phyloP scores from a whole-genome alignment of 2,329 filamentous ascomycete genomes.

The Talaromyces albobiverticillius region DNA sequence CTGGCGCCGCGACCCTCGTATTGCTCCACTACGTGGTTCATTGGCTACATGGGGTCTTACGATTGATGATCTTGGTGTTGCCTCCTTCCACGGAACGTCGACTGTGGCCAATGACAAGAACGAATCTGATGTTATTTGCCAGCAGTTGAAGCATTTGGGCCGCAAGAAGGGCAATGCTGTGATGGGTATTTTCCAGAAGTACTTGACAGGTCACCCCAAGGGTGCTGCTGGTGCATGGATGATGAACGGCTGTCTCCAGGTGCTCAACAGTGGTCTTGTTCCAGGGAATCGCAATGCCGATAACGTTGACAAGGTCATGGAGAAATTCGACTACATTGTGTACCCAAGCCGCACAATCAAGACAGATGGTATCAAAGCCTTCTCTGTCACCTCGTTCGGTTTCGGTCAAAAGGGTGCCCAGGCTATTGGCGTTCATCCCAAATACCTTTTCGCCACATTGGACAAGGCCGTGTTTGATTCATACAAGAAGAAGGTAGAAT shows the following conservation, averaged over 20 bases:
- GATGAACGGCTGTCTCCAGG: slow-evolving; percentile 97
- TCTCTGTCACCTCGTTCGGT: slow-evolving; percentile 97
- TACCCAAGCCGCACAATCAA: slow-evolving; percentile 94
- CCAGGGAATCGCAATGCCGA: slow-evolving; percentile 97
- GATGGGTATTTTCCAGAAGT: slow-evolving; percentile 98
- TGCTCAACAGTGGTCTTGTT: slow-evolving; percentile 88
- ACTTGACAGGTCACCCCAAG: slow-evolving; percentile 97
- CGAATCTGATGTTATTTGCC: slow-evolving; percentile 94
- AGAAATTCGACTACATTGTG: slow-evolving; percentile 96
- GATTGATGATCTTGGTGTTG: slow-evolving; percentile 90
- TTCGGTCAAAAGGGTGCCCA: slow-evolving; percentile 99
- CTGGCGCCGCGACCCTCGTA: slow-evolving; percentile 93
- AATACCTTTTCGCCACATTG: slow-evolving; percentile 92
- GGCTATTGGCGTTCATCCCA: slow-evolving; percentile 93
- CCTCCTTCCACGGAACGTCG: slow-evolving; percentile 98
- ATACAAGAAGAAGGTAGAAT: slow-evolving; percentile 85
- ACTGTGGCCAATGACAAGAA: slow-evolving; percentile 99
- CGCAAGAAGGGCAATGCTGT: slow-evolving; percentile 95
- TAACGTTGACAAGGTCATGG: slow-evolving; percentile 94
- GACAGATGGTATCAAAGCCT: slow-evolving; percentile 97
- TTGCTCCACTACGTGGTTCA: slow-evolving; percentile 91
- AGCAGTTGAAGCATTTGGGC: slow-evolving; percentile 92
- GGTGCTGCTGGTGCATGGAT: slow-evolving; percentile 99
- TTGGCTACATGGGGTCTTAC: slow-evolving; percentile 97
- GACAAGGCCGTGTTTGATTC: slow-evolving; percentile 77